Evolutionary conservation across 768 basidiomycete genomes (phyloP), one percentile per base, ranked within the genome.

Genomic region (Scleroderma bovista): DNA sequence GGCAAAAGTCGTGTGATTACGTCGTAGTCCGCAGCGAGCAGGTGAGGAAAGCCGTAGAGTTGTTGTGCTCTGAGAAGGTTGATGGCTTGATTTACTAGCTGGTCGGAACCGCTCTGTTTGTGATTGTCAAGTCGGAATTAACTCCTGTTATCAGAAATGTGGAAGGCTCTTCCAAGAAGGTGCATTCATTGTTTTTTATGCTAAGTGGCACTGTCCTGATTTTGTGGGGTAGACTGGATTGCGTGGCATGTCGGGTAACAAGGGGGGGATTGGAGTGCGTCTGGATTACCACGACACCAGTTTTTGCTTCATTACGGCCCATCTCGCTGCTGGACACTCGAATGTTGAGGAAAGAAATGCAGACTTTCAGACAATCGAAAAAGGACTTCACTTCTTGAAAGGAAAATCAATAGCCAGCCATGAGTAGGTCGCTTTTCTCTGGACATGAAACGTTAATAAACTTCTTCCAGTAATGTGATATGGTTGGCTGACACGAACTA

Each of bases 401-500:
- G 96, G 95, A 16, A 93, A 92, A 66, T 87, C 79, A 0, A 93
- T 98, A 22, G 73, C 77, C 16, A 86, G 83, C 59, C 96, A 99
- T 54, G 89, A 97, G 95, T 97, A 68, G 59, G 86, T 69, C 26
- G 7, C 1, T 11, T 4, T 46, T 22, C 19, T 16, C 38, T 50
- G 6, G 32, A 38, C 34, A 16, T 41, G 29, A 29, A 10, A n/a
- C 29, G 20, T 49, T 46, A 47, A 24, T 31, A 55, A 5, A 58
- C 48, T 6, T 46, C 1, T 42, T 20, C n/a, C 58, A 98, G 95
- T 49, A 88, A 93, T 64, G 76, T 97, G 31, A 76, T 98, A 39
- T 98, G 94, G 93, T 74, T 93, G 9, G 94, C 88, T 10, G 96
- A 99, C 66, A 88, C 88, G 44, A 99, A 99, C 63, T 99, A 98